phyloP scores from a whole-genome alignment of 208 protist genomes.

The Angomonas deanei region DNA sequence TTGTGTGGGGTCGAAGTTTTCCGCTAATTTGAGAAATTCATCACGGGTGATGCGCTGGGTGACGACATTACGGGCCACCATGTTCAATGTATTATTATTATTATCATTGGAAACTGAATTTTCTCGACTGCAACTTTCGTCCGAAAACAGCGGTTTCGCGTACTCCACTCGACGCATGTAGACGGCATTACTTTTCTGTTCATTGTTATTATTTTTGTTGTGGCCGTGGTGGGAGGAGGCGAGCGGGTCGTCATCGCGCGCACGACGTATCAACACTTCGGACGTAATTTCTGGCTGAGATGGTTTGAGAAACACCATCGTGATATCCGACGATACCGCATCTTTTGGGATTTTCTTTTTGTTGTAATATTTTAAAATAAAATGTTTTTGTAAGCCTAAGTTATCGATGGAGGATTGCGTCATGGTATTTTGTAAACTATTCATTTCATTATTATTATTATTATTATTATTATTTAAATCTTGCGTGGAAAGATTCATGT shows the following conservation, averaged over 20 bases:
- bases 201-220: not conserved
- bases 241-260: not conserved
- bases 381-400: constrained; percentile 18
- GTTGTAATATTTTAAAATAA: constrained; percentile 17
- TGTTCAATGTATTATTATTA: not conserved
- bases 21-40: constrained; percentile 15
- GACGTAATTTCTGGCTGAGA: constrained; percentile 12
- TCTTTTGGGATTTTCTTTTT: constrained; percentile 12
- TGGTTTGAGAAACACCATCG: constrained; percentile 16
- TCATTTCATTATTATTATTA: too few species aligned
- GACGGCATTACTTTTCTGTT: constrained; percentile 7
- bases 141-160: not conserved
- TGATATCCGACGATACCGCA: constrained; percentile 16
- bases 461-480: constrained; percentile 1
- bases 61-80: constrained; percentile 4
- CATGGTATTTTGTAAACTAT: too few species aligned
- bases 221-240: not conserved
- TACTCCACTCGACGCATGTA: constrained; percentile 29
- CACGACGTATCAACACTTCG: constrained; percentile 21
- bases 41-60: constrained; percentile 14
- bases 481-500: not conserved
- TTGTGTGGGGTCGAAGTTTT: constrained; percentile 17
- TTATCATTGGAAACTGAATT: not conserved
- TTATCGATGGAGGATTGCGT: not conserved
- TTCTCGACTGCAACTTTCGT: not conserved